Evolutionary conservation across 805 yeast genomes (phyloP).

Genomic region (Candida methanosorbosa): DNA sequence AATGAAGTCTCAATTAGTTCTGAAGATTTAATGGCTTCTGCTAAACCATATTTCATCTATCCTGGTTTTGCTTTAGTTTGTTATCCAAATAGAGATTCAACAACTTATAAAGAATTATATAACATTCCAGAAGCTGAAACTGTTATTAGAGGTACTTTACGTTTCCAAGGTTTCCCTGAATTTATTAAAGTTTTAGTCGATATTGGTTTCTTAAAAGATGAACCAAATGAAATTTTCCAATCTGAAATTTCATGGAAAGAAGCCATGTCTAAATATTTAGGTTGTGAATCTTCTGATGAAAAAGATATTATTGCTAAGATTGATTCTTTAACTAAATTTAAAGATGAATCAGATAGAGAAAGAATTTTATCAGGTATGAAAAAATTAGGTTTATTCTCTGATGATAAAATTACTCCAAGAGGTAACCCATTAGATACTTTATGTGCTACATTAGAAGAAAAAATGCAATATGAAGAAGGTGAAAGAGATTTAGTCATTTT

Average conservation of each 20-base stretch:
- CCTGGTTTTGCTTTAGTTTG: conserved; percentile 93
- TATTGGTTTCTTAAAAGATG: conserved; percentile 84
- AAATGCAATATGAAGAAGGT: conserved; percentile 92
- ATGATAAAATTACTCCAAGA: conserved; percentile 69
- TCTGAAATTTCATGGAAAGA: conserved; percentile 74
- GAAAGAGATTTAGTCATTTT: conserved; percentile 93
- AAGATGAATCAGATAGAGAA: conserved; percentile 71
- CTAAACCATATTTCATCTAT: conserved; percentile 90
- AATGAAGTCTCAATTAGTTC: conserved; percentile 70
- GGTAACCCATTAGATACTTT: conserved; percentile 93
- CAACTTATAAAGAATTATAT: conserved; percentile 86
- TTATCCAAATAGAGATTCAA: conserved; percentile 98
- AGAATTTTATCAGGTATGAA: conserved; percentile 82
- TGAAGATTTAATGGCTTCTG: conserved; percentile 90
- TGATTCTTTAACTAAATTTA: conserved; percentile 70
- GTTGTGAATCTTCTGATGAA: conserved; percentile 62
- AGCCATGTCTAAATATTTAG: conserved; percentile 68
- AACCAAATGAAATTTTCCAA: conserved; percentile 49
- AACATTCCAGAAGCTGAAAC: conserved; percentile 96
- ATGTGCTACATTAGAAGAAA: conserved; percentile 91
- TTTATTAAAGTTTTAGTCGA: conserved; percentile 93
- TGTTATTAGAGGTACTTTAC: conserved; percentile 91
- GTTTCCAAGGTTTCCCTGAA: conserved; percentile 99
- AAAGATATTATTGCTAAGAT: conserved; percentile 70
- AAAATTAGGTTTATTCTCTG: conserved; percentile 92